phyloP scores from a whole-genome alignment of 768 basidiomycete species.

The Rhizopogon salebrosus region DNA sequence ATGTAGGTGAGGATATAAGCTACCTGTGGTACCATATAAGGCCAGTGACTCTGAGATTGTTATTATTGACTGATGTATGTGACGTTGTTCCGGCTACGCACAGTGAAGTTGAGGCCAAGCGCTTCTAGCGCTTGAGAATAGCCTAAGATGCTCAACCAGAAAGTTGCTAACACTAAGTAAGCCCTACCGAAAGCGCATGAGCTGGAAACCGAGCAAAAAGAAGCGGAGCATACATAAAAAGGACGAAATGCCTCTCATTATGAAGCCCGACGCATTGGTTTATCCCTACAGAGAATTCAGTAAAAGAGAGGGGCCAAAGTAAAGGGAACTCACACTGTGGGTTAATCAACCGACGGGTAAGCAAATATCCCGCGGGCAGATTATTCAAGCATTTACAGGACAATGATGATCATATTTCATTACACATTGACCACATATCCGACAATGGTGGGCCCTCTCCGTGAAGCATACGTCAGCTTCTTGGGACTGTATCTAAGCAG shows the following conservation, averaged over 20 bases:
- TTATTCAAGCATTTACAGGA: conserved; percentile 52
- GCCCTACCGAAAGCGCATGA: conserved; percentile 39
- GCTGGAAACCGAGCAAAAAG: not conserved
- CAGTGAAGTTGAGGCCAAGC: conserved; percentile 47
- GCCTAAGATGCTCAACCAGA: conserved; percentile 58
- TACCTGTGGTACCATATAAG: conserved; percentile 58
- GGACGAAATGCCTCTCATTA: conserved; percentile 92
- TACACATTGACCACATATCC: conserved; percentile 85
- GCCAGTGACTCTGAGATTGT: conserved; percentile 38
- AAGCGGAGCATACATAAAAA: conserved; percentile 72
- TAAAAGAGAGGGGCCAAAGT: not conserved
- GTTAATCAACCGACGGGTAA: conserved; percentile 1
- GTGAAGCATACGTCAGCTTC: conserved; percentile 11
- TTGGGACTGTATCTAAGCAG: not conserved
- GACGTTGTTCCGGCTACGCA: conserved; percentile 19
- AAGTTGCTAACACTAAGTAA: conserved; percentile 73
- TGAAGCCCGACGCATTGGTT: conserved; percentile 96
- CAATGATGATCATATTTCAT: conserved; percentile 91
- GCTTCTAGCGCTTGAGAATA: conserved; percentile 55
- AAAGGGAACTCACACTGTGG: conserved; percentile 34
- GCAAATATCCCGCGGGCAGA: not conserved
- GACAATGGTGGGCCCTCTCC: conserved; percentile 90
- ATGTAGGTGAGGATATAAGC: conserved; percentile 74
- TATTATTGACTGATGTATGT: not conserved
- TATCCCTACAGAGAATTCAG: conserved; percentile 55